Evolutionary conservation across 495 filamentous ascomycete species (phyloP).

Genomic region (Lichina pygmaea): DNA sequence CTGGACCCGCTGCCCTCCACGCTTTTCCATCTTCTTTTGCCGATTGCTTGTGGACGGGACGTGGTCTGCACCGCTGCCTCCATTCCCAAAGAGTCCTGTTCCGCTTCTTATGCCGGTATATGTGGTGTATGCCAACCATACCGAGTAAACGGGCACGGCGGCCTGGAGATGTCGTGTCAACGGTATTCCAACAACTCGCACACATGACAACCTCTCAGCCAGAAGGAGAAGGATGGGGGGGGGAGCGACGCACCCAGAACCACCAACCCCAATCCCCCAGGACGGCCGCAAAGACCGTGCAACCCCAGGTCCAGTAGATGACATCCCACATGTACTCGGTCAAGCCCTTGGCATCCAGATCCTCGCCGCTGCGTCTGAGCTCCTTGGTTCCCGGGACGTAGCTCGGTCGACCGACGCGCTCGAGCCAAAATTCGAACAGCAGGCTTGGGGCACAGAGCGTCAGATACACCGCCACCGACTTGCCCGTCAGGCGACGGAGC

Average conservation of each 20-base stretch:
- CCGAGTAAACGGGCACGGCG: slow-evolving; percentile 41
- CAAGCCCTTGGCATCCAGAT: slow-evolving; percentile 64
- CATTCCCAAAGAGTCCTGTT: too few relatives aligned
- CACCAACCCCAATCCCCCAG: slow-evolving; percentile 60
- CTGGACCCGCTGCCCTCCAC: slow-evolving; percentile 19
- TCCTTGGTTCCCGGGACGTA: slow-evolving; percentile 35
- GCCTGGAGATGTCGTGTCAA: slow-evolving; percentile 7
- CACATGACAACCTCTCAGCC: background rate
- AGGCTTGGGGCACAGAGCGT: slow-evolving; percentile 47
- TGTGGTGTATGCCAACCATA: slow-evolving; percentile 36
- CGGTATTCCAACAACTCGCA: background rate
- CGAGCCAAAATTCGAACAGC: slow-evolving; percentile 56
- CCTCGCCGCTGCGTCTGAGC: slow-evolving; percentile 54
- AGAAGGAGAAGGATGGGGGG: background rate
- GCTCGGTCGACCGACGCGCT: slow-evolving; percentile 52
- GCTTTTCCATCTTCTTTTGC: slow-evolving; percentile 35
- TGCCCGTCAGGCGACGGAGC: slow-evolving; percentile 24
- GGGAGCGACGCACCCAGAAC: slow-evolving; percentile 17
- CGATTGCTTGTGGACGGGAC: slow-evolving; percentile 19
- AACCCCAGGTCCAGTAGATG: slow-evolving; percentile 70
- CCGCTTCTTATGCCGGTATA: slow-evolving; percentile 33
- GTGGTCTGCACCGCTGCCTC: slow-evolving; percentile 5
- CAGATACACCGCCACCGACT: slow-evolving; percentile 42
- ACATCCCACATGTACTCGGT: slow-evolving; percentile 98
- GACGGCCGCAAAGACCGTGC: slow-evolving; percentile 31